Conservation (phyloP, 345 rosid genomes). For the Schrenkiella parvula region DNA sequence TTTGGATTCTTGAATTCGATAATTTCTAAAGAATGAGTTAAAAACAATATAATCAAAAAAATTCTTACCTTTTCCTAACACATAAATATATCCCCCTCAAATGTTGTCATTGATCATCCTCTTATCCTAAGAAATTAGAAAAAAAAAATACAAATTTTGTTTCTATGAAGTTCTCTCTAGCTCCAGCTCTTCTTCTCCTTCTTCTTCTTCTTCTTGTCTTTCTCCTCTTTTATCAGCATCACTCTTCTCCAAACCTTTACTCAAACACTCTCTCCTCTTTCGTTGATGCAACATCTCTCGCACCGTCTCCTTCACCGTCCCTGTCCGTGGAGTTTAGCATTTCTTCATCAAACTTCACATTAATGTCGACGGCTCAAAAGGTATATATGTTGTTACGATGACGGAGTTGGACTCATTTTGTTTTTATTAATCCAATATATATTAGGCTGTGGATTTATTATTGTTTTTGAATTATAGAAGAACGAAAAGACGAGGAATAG, state of each 20-base stretch:
- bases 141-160: not conserved
- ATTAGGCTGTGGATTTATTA: not conserved
- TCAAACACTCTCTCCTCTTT: not conserved
- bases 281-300: slow-evolving; percentile 10
- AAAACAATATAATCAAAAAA: not conserved
- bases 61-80: not conserved
- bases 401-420: not conserved
- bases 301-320: slow-evolving; percentile 19
- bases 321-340: not conserved
- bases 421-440: not conserved
- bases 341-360: slow-evolving; percentile 11
- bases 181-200: not conserved
- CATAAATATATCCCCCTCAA: not conserved
- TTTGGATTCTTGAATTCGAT: not conserved
- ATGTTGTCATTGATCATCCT: slow-evolving; percentile 3
- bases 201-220: slow-evolving; percentile 5
- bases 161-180: slow-evolving; percentile 15
- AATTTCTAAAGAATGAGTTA: not conserved
- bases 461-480: not conserved
- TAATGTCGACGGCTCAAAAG: not conserved
- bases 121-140: not conserved
- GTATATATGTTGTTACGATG: not conserved
- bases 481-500: slow-evolving; percentile 8
- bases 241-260: not conserved
- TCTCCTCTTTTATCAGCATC: not conserved